Conservation (phyloP, 495 filamentous ascomycete species). For the Lasiosphaeriaceae sp. region DNA sequence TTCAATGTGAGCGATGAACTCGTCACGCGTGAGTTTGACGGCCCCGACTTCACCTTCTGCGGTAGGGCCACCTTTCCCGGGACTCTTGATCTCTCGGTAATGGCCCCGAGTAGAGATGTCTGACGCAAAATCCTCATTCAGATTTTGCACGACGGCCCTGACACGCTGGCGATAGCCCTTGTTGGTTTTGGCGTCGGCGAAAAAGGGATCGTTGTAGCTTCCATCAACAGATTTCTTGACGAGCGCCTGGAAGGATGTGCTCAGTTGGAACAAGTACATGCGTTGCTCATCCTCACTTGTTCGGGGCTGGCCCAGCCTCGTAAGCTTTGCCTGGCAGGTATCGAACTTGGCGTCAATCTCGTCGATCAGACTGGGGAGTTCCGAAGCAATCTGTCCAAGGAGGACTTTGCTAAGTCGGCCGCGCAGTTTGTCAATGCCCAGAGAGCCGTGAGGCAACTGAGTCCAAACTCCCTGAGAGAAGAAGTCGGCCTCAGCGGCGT, state of each 20-base stretch:
- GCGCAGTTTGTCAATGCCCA: constrained; percentile 49
- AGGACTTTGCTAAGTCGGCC: constrained; percentile 54
- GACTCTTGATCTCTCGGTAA: constrained; percentile 27
- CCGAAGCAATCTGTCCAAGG: constrained; percentile 48
- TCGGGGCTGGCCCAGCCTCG: constrained; percentile 47
- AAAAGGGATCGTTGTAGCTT: constrained; percentile 55
- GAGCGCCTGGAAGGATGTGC: constrained; percentile 46
- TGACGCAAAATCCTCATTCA: constrained; percentile 54
- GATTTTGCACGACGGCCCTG: constrained; percentile 56
- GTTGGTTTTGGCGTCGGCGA: constrained; percentile 38
- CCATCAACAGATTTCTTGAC: constrained; percentile 52
- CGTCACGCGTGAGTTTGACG: not conserved
- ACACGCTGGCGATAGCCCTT: constrained; percentile 48
- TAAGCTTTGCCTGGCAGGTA: constrained; percentile 31
- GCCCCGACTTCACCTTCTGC: not conserved
- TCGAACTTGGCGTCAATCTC: constrained; percentile 48
- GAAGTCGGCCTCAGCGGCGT: constrained; percentile 38
- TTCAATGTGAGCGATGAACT: constrained; percentile 32
- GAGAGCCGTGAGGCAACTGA: constrained; percentile 15
- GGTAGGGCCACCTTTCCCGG: too few species aligned
- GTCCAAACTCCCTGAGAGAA: constrained; percentile 44
- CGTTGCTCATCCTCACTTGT: constrained; percentile 47
- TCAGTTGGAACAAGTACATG: constrained; percentile 49
- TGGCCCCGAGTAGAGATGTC: constrained; percentile 47
- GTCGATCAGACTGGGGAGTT: constrained; percentile 56